Evolutionary conservation across 257 asterid genomes (phyloP).

Genomic region (Salvia rosmarinus): DNA sequence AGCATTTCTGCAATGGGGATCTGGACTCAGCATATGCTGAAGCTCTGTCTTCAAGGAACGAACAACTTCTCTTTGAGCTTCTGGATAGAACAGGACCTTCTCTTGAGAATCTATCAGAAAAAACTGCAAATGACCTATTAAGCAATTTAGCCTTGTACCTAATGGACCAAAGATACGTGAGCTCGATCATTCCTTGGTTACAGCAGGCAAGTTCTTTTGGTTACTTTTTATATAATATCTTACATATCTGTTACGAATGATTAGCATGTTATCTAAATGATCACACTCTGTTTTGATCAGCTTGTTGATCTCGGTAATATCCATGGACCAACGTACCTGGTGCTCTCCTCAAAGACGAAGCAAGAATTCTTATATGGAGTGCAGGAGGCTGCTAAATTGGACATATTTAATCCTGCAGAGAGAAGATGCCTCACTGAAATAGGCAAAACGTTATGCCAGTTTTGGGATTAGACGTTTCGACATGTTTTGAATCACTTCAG

Average conservation of each 20-base stretch:
- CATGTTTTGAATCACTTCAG: conserved; percentile 27
- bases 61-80: conserved; percentile 77
- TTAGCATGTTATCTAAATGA: conserved; percentile 4
- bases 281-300: conserved; percentile 42
- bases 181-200: conserved; percentile 83
- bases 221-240: background rate
- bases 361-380: conserved; percentile 60
- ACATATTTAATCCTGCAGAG: conserved; percentile 57
- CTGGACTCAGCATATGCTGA: conserved; percentile 78
- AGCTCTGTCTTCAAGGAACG: conserved; percentile 73
- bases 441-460: conserved; percentile 59
- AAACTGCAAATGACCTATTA: conserved; percentile 65
- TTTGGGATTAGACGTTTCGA: conserved; percentile 67
- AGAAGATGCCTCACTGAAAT: conserved; percentile 66
- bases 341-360: conserved; percentile 64
- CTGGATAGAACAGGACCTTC: conserved; percentile 90
- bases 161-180: conserved; percentile 71
- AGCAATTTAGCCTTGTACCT: conserved; percentile 64
- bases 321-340: conserved; percentile 61
- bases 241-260: background rate
- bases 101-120: conserved; percentile 67
- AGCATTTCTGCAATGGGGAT: conserved; percentile 63
- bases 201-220: conserved; percentile 73
- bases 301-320: conserved; percentile 67
- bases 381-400: conserved; percentile 64